These are phyloP conservation scores for Tetrapisispora nanseiensis DNA, from an alignment of 805 yeast genomes.

Conservation along the genomic window DNA sequence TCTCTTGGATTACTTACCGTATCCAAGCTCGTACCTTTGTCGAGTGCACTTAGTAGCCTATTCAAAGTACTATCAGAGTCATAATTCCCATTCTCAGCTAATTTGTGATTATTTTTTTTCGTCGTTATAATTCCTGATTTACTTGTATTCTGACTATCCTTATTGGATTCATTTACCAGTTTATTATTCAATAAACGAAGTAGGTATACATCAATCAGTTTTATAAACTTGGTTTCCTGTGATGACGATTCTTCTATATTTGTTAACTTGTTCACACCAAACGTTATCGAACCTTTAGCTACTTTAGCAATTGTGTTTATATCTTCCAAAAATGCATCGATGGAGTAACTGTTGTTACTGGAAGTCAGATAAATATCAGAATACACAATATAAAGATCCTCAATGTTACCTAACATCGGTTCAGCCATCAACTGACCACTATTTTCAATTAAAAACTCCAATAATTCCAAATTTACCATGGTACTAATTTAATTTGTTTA, in stretches of 20 bases:
- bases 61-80: neutral
- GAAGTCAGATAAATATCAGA: conserved; percentile 3
- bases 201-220: conserved; percentile 14
- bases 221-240: conserved; percentile 5
- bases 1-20: neutral
- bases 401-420: conserved; percentile 22
- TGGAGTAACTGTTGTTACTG: no score
- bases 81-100: neutral
- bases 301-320: conserved; percentile 8
- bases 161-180: conserved; percentile 16
- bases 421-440: conserved; percentile 11
- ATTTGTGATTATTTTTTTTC: no score
- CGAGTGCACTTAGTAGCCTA: neutral
- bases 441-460: conserved; percentile 18
- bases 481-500: no score
- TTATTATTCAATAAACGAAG: no score
- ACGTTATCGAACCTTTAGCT: conserved; percentile 12
- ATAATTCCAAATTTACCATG: conserved; percentile 3
- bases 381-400: conserved; percentile 16
- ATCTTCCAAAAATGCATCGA: conserved; percentile 7
- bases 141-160: conserved; percentile 29
- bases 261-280: conserved; percentile 5
- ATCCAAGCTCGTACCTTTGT: neutral
- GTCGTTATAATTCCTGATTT: neutral
- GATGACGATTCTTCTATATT: neutral